phyloP scores from a whole-genome alignment of 2,329 filamentous ascomycete genomes.

The Kalaharituber pfeilii region DNA sequence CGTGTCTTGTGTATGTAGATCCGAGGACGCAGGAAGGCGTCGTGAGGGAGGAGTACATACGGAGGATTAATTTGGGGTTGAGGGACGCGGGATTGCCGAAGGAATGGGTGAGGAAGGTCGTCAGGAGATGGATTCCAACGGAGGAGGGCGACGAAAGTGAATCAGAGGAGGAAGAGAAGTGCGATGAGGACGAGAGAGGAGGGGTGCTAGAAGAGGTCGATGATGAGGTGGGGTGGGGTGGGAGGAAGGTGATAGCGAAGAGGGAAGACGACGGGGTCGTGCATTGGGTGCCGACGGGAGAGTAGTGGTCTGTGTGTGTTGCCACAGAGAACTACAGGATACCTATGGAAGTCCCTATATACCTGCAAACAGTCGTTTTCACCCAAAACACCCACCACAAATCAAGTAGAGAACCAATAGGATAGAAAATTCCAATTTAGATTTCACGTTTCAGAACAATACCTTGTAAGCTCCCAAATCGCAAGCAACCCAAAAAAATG shows the following conservation, averaged over 20 bases:
- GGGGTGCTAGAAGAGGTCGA: background rate
- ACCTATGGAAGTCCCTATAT: background rate
- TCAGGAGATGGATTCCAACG: constrained; percentile 10
- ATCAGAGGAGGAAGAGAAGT: background rate
- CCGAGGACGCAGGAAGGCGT: constrained; percentile 9
- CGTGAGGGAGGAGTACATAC: constrained; percentile 15
- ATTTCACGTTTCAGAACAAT: no score
- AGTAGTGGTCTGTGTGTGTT: background rate
- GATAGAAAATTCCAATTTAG: no score
- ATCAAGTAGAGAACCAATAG: no score
- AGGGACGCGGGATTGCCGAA: constrained; percentile 16
- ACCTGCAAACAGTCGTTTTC: background rate
- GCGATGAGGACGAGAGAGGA: background rate
- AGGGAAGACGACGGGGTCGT: no score
- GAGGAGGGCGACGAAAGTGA: background rate
- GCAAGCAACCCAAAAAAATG: no score
- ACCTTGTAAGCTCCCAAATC: no score
- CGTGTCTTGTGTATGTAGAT: constrained; percentile 18
- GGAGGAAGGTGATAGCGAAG: background rate
- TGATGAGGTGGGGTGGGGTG: background rate
- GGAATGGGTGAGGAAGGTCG: constrained; percentile 15
- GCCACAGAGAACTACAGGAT: background rate
- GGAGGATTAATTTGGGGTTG: constrained; percentile 15
- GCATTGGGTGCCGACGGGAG: background rate
- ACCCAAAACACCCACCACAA: no score